These are phyloP conservation scores for Tubosaeta brunneosetosa DNA, from an alignment of 768 basidiomycete genomes.

Conservation along the genomic window DNA sequence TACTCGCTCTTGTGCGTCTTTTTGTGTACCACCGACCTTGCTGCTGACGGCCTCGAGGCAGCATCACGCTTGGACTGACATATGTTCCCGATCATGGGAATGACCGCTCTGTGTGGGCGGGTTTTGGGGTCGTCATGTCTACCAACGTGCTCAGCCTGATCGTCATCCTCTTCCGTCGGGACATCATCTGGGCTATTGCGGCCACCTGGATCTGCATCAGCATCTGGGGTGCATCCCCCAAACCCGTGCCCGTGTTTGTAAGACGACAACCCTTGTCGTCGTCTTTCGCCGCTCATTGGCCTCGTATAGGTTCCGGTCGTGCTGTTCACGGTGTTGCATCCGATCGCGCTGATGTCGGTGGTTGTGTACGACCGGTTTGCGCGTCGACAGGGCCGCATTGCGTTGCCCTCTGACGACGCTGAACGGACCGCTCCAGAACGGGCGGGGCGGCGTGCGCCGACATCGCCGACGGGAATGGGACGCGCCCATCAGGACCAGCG, in stretches of 20 bases:
- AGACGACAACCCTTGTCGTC: slow-evolving; percentile 22
- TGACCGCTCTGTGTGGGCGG: slow-evolving; percentile 62
- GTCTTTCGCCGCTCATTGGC: not conserved
- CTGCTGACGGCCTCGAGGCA: slow-evolving; percentile 18
- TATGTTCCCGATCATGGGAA: slow-evolving; percentile 47
- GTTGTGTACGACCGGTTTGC: slow-evolving; percentile 34
- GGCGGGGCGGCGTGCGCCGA: not conserved
- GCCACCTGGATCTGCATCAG: slow-evolving; percentile 71
- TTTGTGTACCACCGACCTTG: not conserved
- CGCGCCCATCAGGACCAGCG: not conserved
- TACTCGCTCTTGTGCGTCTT: slow-evolving; percentile 51
- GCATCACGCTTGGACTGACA: slow-evolving; percentile 64
- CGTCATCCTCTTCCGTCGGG: slow-evolving; percentile 52
- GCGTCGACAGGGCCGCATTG: slow-evolving; percentile 33
- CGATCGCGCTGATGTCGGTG: slow-evolving; percentile 50
- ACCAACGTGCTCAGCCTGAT: slow-evolving; percentile 58
- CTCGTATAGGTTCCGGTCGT: slow-evolving; percentile 50
- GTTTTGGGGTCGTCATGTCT: slow-evolving; percentile 61
- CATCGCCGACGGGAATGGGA: not conserved
- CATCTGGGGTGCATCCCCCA: slow-evolving; percentile 57
- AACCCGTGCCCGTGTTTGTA: slow-evolving; percentile 62
- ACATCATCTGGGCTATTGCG: slow-evolving; percentile 72
- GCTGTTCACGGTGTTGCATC: slow-evolving; percentile 62
- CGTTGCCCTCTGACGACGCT: slow-evolving; percentile 40
- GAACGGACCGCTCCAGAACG: slow-evolving; percentile 2